These are phyloP conservation scores for Xenosphaeropsis pyriputrescens DNA, from an alignment of 2,329 filamentous ascomycete species.

Conservation along the genomic window DNA sequence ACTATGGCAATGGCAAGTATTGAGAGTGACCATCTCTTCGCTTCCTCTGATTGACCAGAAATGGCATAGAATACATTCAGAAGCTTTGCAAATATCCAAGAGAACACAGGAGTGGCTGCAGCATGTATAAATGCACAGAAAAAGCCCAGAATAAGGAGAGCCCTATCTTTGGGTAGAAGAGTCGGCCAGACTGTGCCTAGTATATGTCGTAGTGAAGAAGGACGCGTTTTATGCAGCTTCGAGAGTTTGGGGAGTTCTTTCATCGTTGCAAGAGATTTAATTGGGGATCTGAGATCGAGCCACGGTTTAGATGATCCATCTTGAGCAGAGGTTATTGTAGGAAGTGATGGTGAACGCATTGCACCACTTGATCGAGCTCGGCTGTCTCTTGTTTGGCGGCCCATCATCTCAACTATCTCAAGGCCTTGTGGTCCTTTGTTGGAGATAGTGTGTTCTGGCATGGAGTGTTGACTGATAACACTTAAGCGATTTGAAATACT, in stretches of 20 bases:
- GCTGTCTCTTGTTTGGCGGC: too few species aligned
- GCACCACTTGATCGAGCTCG: too few species aligned
- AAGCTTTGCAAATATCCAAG: conserved; percentile 60
- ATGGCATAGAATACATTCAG: conserved; percentile 52
- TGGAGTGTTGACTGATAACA: too few species aligned
- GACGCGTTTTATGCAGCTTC: neutral
- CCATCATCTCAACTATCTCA: neutral
- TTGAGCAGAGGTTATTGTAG: too few species aligned
- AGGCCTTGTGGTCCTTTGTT: neutral
- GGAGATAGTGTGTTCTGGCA: too few species aligned
- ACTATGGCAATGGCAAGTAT: conserved; percentile 53
- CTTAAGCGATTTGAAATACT: too few species aligned
- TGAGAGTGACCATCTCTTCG: conserved; percentile 46
- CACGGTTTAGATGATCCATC: too few species aligned
- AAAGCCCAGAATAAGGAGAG: conserved; percentile 43
- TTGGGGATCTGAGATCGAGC: too few species aligned
- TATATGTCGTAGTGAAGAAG: conserved; percentile 32
- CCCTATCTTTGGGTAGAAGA: conserved; percentile 33
- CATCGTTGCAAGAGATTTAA: too few species aligned
- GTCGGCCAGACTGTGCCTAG: conserved; percentile 57
- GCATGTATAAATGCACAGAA: conserved; percentile 49
- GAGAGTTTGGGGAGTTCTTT: too few species aligned
- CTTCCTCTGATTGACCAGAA: conserved; percentile 9
- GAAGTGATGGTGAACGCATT: too few species aligned
- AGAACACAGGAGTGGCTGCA: conserved; percentile 57